These are phyloP conservation scores for Ustilago tritici DNA, from an alignment of 1,284 basidiomycete genomes.

Conservation along the genomic window DNA sequence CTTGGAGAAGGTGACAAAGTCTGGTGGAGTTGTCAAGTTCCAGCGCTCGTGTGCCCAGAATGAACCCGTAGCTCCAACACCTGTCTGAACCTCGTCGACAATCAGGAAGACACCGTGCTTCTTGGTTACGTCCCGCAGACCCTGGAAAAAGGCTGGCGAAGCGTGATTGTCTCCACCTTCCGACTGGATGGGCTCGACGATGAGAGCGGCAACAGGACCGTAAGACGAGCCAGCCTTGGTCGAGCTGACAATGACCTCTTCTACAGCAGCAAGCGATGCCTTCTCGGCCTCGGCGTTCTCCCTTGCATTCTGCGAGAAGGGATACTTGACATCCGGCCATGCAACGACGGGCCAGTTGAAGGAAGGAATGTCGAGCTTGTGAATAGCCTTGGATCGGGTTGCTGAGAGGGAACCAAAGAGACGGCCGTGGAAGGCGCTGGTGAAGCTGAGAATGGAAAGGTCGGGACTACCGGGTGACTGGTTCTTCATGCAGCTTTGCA, in stretches of 20 bases:
- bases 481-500: slow-evolving; percentile 73
- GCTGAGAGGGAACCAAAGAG: slow-evolving; percentile 71
- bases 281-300: slow-evolving; percentile 72
- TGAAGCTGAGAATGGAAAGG: slow-evolving; percentile 73
- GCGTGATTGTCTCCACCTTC: slow-evolving; percentile 75
- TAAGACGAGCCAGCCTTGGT: slow-evolving; percentile 65
- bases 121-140: slow-evolving; percentile 72
- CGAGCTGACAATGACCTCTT: slow-evolving; percentile 69
- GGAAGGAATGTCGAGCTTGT: slow-evolving; percentile 75
- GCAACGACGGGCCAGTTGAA: slow-evolving; percentile 74
- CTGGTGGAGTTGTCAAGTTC: slow-evolving; percentile 71
- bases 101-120: slow-evolving; percentile 72
- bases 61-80: slow-evolving; percentile 73
- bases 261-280: slow-evolving; percentile 68
- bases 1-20: slow-evolving; percentile 74
- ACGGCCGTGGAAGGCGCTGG: slow-evolving; percentile 69
- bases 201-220: slow-evolving; percentile 73
- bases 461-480: slow-evolving; percentile 72
- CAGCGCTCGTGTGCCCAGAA: slow-evolving; percentile 76
- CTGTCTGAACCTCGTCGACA: slow-evolving; percentile 74
- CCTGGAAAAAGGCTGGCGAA: slow-evolving; percentile 73
- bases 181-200: slow-evolving; percentile 75
- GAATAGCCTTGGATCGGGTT: slow-evolving; percentile 71
- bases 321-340: slow-evolving; percentile 74
- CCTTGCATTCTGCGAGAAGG: slow-evolving; percentile 70